Evolutionary conservation across 345 rosid species (phyloP), one percentile per base, ranked within the genome.

Genomic region (Pseudoturritis turrita): DNA sequence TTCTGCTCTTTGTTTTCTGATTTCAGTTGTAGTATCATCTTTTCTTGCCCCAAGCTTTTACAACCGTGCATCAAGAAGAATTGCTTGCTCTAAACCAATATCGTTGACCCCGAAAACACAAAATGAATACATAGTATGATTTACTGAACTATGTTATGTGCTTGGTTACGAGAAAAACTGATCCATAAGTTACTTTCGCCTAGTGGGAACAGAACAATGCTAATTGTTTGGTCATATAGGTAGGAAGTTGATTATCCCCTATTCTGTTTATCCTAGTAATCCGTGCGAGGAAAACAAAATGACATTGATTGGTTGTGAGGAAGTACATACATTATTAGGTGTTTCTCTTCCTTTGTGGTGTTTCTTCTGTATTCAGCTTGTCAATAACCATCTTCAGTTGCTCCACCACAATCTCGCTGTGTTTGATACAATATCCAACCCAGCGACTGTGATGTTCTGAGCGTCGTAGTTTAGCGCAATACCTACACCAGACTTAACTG

Each of bases 1-100:
- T 29, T 6, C n/a, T 29, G 13, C 68, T 63, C 55, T 47, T 63
- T 29, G 68, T 13, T 29, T 46, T 63, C 43, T 12, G 12, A 28
- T 46, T 63, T 46, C 10, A 44, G 43, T 18, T 63, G 41, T 19
- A 63, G 18, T 46, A 29, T 35, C 43, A 28, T 63, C 8, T 45
- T 46, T 33, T 46, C 68, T 17, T 63, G 55, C 0, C 15, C 43
- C 29, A 46, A 47, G 29, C 43, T 63, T 63, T 63, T 63, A 63
- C 43, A 28, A 29, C 68, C 55, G 40, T 63, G 68, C 55, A 18
- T 44, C 68, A 63, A 44, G 28, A 63, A 29, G 54, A 44, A 46
- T 46, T 46, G 55, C 43, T 28, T 28, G 7, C 19, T 51, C 54
- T 63, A 31, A 29, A 17, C 55, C 23, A 21, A 36, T 61, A 18